Evolutionary conservation across 441 rosid species (phyloP).

Genomic region (Breynia disticha): DNA sequence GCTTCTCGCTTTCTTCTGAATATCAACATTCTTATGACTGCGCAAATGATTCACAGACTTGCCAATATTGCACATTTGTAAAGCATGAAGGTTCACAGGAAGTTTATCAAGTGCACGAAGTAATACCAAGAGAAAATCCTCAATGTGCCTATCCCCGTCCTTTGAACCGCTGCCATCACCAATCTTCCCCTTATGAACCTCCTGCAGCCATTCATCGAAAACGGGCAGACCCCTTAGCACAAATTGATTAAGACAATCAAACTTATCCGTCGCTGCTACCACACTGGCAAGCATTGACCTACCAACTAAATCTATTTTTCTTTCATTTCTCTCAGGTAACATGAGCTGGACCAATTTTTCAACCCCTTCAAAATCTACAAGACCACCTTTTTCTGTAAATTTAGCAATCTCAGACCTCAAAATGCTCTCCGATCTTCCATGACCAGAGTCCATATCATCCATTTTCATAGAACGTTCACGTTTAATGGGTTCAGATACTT

Average conservation of each 20-base stretch:
- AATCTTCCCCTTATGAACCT: slow-evolving; percentile 82
- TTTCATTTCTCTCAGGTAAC: slow-evolving; percentile 57
- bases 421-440: slow-evolving; percentile 41
- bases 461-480: slow-evolving; percentile 53
- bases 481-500: slow-evolving; percentile 58
- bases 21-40: slow-evolving; percentile 64
- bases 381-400: slow-evolving; percentile 72
- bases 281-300: slow-evolving; percentile 69
- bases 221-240: slow-evolving; percentile 83
- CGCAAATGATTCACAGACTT: slow-evolving; percentile 96
- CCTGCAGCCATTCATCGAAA: slow-evolving; percentile 97
- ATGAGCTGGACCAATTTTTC: slow-evolving; percentile 80
- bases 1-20: slow-evolving; percentile 87
- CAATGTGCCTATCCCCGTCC: slow-evolving; percentile 63
- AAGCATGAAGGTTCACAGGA: slow-evolving; percentile 84
- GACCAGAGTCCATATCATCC: slow-evolving; percentile 59
- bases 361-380: slow-evolving; percentile 69
- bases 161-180: slow-evolving; percentile 57
- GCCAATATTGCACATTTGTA: slow-evolving; percentile 87
- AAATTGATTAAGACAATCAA: slow-evolving; percentile 72
- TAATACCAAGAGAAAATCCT: slow-evolving; percentile 68
- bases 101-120: slow-evolving; percentile 90
- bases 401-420: slow-evolving; percentile 67
- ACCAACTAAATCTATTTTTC: slow-evolving; percentile 62
- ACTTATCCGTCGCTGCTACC: slow-evolving; percentile 71